phyloP scores from a whole-genome alignment of 2,329 filamentous ascomycete genomes.

The Claviceps cyperi region DNA sequence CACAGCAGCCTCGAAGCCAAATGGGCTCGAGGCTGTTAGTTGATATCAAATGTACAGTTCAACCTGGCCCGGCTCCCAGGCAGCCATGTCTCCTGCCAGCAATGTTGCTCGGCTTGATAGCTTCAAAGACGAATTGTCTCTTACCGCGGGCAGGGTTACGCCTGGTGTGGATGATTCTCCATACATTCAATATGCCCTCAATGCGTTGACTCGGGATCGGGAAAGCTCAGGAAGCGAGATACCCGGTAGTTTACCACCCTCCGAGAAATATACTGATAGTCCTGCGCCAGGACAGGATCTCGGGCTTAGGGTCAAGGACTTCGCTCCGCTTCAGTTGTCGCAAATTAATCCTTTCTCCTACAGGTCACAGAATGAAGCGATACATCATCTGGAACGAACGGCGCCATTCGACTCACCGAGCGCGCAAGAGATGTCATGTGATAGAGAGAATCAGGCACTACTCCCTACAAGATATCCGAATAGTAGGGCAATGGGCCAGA shows the following conservation, averaged over 20 bases:
- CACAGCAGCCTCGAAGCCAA: background rate
- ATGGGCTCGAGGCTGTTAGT: background rate
- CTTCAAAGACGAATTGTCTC: slow-evolving; percentile 38
- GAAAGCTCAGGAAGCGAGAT: slow-evolving; percentile 38
- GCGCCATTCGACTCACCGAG: background rate
- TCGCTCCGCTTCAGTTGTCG: background rate
- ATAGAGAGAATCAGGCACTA: slow-evolving; percentile 1
- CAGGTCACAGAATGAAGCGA: background rate
- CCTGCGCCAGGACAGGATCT: slow-evolving; percentile 9
- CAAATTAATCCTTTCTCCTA: background rate
- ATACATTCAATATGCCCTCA: slow-evolving; percentile 79
- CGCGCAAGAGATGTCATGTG: background rate
- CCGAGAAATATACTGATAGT: slow-evolving; percentile 18
- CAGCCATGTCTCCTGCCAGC: slow-evolving; percentile 23
- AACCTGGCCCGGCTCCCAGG: slow-evolving; percentile 19
- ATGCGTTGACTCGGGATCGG: slow-evolving; percentile 66
- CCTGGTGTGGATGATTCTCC: slow-evolving; percentile 74
- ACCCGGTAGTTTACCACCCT: slow-evolving; percentile 27
- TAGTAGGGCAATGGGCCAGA: slow-evolving; percentile 6
- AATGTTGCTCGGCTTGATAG: slow-evolving; percentile 20
- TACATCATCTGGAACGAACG: background rate
- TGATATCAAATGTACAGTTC: slow-evolving; percentile 17
- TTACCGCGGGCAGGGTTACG: slow-evolving; percentile 42
- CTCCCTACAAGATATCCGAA: slow-evolving; percentile 1
- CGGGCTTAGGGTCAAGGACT: background rate